phyloP scores from a whole-genome alignment of 306 rosid species.

The Medicago truncatula region MtrunA17r5.0-ANR NC_053045.1:285001-285500 shows the following conservation, averaged over 20 bases:
- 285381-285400: conserved; percentile 15
- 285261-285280: neutral
- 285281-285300: conserved; percentile 15
- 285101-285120: neutral
- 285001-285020: neutral
- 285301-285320: neutral
- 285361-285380: conserved; percentile 32
- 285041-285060: conserved; percentile 23
- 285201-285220: conserved; percentile 21
- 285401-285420: conserved; percentile 28
- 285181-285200: conserved; percentile 22
- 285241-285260: conserved; percentile 15
- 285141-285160: conserved; percentile 11
- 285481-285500: conserved; percentile 75
- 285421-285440: conserved; percentile 98
- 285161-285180: conserved; percentile 5
- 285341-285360: conserved; percentile 16
- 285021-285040: neutral
- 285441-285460: conserved; percentile 89
- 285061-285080: conserved; percentile 17
- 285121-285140: conserved; percentile 10
- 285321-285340: conserved; percentile 21
- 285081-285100: conserved; percentile 16
- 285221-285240: conserved; percentile 15
- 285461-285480: conserved; percentile 91